A percentile compares a stretch with the other conserved stretches of the same genome.
Conservation (phyloP, 371 early-diverging fungal species). For the Blakeslea trispora region DNA sequence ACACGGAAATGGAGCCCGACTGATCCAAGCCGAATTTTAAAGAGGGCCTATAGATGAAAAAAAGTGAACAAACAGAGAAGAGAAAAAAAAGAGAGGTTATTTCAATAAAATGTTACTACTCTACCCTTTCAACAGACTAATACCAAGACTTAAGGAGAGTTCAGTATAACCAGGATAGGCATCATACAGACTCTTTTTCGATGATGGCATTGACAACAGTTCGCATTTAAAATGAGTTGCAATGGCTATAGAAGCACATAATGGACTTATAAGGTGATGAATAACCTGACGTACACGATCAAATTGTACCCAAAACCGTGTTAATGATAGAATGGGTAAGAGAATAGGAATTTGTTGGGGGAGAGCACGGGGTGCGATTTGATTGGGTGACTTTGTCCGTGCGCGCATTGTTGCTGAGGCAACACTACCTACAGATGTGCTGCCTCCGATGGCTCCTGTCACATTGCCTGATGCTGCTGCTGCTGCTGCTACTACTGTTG, state of each 20-base stretch:
- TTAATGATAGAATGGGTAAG: slow-evolving; percentile 36
- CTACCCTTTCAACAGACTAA: slow-evolving; percentile 45
- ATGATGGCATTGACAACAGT: neutral
- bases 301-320: slow-evolving; percentile 46
- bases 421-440: neutral
- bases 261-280: slow-evolving; percentile 30
- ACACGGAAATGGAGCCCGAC: slow-evolving; percentile 40
- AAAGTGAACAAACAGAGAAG: neutral
- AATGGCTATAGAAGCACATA: slow-evolving; percentile 33
- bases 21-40: slow-evolving; percentile 36
- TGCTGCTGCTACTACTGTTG: no score
- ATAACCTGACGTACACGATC: slow-evolving; percentile 45
- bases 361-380: slow-evolving; percentile 8
- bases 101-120: slow-evolving; percentile 3
- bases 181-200: slow-evolving; percentile 14
- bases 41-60: slow-evolving; percentile 25
- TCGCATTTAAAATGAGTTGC: slow-evolving; percentile 40
- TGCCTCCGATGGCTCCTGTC: neutral
- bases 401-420: slow-evolving; percentile 4
- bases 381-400: slow-evolving; percentile 5
- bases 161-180: slow-evolving; percentile 38
- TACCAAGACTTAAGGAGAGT: slow-evolving; percentile 31
- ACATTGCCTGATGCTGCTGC: neutral
- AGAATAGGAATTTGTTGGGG: slow-evolving; percentile 36
- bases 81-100: slow-evolving; percentile 7